Evolutionary conservation across 495 filamentous ascomycete species (phyloP).

Genomic region (Aspergillus hancockii): DNA sequence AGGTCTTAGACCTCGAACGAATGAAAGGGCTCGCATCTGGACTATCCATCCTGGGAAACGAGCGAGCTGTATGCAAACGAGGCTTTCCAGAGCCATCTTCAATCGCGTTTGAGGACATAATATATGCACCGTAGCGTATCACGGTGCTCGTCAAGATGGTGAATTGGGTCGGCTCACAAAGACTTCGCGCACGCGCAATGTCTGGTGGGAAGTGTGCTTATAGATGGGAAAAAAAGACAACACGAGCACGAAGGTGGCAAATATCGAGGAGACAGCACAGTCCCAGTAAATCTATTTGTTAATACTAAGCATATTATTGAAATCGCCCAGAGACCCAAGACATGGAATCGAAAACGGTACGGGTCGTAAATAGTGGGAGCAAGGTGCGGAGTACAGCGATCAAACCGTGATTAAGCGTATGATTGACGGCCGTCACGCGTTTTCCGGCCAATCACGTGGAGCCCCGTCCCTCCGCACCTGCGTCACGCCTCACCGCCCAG

Average conservation of each 20-base stretch:
- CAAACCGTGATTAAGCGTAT: background rate
- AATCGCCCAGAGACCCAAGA: background rate
- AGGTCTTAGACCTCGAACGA: slow-evolving; percentile 61
- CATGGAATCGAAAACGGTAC: background rate
- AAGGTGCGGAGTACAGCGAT: background rate
- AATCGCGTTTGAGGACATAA: slow-evolving; percentile 32
- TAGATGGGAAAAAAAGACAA: background rate
- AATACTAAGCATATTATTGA: background rate
- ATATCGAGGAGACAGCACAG: background rate
- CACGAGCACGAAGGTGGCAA: background rate
- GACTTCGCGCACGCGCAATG: slow-evolving; percentile 17
- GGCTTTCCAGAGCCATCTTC: slow-evolving; percentile 33
- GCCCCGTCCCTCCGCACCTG: background rate
- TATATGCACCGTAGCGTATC: slow-evolving; percentile 17
- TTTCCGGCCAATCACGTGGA: background rate
- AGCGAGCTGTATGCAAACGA: slow-evolving; percentile 42
- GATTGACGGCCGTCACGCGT: slow-evolving; percentile 18
- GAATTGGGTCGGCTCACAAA: slow-evolving; percentile 38
- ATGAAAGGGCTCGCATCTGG: slow-evolving; percentile 40
- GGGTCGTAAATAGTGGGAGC: no score
- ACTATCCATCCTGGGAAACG: slow-evolving; percentile 58
- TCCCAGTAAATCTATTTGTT: background rate
- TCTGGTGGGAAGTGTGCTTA: slow-evolving; percentile 8
- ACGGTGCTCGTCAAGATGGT: slow-evolving; percentile 12
- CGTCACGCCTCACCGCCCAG: slow-evolving; percentile 3